Conservation (phyloP, 139 green algal species). For the Yamagishiella unicocca region DNA sequence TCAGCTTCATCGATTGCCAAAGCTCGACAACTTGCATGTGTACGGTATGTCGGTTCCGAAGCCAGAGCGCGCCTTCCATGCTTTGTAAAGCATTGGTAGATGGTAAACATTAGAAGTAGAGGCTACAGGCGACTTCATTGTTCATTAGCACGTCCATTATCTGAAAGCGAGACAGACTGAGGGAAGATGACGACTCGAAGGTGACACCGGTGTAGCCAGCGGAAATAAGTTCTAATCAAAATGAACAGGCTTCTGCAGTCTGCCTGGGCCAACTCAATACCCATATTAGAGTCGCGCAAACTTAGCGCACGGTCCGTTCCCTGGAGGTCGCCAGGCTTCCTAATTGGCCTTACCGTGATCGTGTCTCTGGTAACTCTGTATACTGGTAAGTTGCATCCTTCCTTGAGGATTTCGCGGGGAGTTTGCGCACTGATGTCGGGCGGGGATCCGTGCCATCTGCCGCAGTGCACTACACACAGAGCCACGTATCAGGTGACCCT, state of each 20-base stretch:
- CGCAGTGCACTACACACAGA: conserved; percentile 34
- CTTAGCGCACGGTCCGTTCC: background rate
- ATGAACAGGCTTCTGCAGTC: background rate
- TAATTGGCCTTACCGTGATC: background rate
- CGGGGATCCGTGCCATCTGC: too few relatives aligned
- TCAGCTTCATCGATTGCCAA: too few relatives aligned
- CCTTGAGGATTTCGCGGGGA: background rate
- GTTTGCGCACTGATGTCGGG: background rate
- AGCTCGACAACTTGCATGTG: too few relatives aligned
- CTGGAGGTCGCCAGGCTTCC: conserved; percentile 7
- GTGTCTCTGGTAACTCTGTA: conserved; percentile 21
- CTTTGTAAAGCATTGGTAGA: too few relatives aligned
- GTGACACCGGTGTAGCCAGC: background rate
- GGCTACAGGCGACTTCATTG: too few relatives aligned
- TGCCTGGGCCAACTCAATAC: background rate
- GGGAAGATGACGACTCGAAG: too few relatives aligned
- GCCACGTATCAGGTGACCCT: background rate
- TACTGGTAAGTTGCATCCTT: background rate
- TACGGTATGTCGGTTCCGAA: too few relatives aligned
- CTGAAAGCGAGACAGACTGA: too few relatives aligned
- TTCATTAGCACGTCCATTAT: too few relatives aligned
- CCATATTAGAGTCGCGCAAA: conserved; percentile 4
- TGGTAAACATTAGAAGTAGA: too few relatives aligned
- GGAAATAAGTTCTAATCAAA: background rate
- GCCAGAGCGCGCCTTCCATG: too few relatives aligned